Evolutionary conservation across 1,284 basidiomycete species (phyloP).

Genomic region (Ustilago curta): DNA sequence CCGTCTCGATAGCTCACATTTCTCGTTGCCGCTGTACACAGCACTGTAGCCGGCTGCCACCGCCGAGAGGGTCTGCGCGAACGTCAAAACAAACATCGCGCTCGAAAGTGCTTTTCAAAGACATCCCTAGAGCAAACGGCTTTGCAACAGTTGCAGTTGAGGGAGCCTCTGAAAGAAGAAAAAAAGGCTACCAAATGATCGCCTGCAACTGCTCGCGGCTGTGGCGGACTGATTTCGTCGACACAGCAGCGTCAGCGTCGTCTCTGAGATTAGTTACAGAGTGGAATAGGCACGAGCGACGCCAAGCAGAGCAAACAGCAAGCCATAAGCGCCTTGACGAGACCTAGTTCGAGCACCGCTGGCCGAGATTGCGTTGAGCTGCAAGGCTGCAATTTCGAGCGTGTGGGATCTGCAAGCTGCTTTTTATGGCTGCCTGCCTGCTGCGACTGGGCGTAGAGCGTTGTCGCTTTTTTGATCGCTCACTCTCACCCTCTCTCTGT

Average conservation of each 20-base stretch:
- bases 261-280: too few relatives aligned
- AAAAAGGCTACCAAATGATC: too few relatives aligned
- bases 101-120: neutral
- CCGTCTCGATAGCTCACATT: conserved; percentile 25
- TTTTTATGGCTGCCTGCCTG: conserved; percentile 1
- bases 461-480: conserved; percentile 2
- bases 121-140: too few relatives aligned
- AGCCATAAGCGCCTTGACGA: too few relatives aligned
- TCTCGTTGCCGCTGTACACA: conserved; percentile 5
- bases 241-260: too few relatives aligned
- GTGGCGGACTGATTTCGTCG: too few relatives aligned
- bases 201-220: too few relatives aligned
- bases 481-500: neutral
- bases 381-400: neutral
- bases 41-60: neutral
- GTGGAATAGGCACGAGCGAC: too few relatives aligned
- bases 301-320: too few relatives aligned
- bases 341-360: too few relatives aligned
- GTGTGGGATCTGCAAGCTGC: conserved; percentile 34
- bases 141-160: too few relatives aligned
- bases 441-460: conserved; percentile 10
- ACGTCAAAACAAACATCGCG: conserved; percentile 6
- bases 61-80: neutral
- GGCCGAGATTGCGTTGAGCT: neutral
- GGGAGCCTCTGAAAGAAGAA: too few relatives aligned